Conservation (phyloP, 2,329 filamentous ascomycete species). For the Podosphaera fusca region DNA sequence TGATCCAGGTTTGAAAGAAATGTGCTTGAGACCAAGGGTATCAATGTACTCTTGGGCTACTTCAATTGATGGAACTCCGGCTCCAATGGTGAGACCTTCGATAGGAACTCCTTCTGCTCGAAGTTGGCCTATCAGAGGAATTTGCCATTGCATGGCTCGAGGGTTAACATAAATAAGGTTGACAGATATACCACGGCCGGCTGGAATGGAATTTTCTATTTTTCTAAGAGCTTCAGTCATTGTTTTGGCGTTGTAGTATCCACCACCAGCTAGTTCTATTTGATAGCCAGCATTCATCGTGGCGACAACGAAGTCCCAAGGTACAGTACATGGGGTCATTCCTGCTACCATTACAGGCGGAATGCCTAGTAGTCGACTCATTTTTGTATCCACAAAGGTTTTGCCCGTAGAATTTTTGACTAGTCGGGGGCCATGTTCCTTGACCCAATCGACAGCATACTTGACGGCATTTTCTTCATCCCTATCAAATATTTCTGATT, state of each 20-base stretch:
- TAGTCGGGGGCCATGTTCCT: constrained; percentile 81
- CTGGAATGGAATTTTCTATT: constrained; percentile 64
- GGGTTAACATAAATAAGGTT: constrained; percentile 87
- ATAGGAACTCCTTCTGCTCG: constrained; percentile 73
- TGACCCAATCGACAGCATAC: constrained; percentile 92
- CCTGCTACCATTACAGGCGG: constrained; percentile 79
- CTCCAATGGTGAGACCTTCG: constrained; percentile 78
- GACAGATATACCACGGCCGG: constrained; percentile 68
- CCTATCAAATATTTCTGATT: constrained; percentile 89
- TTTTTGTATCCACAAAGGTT: constrained; percentile 90
- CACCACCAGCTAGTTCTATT: constrained; percentile 72
- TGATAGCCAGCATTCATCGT: constrained; percentile 94
- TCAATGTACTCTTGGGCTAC: constrained; percentile 85
- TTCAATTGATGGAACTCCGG: constrained; percentile 81
- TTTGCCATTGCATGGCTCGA: constrained; percentile 78
- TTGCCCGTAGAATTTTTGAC: constrained; percentile 74
- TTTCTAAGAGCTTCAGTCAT: constrained; percentile 69
- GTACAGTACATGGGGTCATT: constrained; percentile 79
- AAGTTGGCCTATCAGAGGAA: constrained; percentile 58
- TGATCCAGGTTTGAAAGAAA: constrained; percentile 83
- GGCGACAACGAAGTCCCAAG: constrained; percentile 77
- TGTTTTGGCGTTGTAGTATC: constrained; percentile 61
- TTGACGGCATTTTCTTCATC: constrained; percentile 88
- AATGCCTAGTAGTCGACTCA: constrained; percentile 66
- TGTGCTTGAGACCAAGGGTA: constrained; percentile 80